phyloP scores from a whole-genome alignment of 306 rosid genomes.

The Rosa chinensis region DNA sequence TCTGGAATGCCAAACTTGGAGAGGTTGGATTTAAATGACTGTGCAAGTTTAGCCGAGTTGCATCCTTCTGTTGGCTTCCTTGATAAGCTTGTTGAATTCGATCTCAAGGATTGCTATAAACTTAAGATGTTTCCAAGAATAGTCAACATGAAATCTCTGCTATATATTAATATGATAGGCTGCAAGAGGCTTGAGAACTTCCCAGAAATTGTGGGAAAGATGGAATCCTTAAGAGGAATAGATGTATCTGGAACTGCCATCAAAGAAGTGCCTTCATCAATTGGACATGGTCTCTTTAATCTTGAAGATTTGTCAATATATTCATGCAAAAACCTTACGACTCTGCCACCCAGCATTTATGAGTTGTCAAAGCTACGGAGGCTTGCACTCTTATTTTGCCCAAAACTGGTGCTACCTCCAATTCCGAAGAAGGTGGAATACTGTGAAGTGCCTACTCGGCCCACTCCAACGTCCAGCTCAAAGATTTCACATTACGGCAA shows the following conservation, averaged over 20 bases:
- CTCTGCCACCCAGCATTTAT: not conserved
- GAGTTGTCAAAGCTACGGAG: not conserved
- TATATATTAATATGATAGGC: fast-evolving
- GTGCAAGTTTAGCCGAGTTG: not conserved
- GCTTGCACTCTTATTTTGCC: too few relatives aligned
- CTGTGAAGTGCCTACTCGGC: too few relatives aligned
- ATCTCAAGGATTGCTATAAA: not conserved
- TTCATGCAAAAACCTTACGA: not conserved
- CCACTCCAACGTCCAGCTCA: too few relatives aligned
- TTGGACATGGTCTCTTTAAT: not conserved
- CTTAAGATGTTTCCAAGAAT: not conserved
- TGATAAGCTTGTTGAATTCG: not conserved
- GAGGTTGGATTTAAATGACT: fast-evolving
- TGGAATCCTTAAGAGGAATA: not conserved
- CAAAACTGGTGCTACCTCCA: too few relatives aligned
- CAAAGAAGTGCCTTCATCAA: not conserved
- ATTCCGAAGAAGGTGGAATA: too few relatives aligned
- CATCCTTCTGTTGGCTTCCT: not conserved
- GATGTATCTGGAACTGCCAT: not conserved
- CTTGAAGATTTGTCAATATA: fast-evolving
- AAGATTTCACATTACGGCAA: too few relatives aligned
- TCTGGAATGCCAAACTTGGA: not conserved
- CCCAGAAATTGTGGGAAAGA: not conserved
- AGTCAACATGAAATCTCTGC: not conserved
- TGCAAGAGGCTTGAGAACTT: not conserved